A percentile compares a stretch with the other conserved stretches of the same genome.
Evolutionary conservation across 805 yeast species (phyloP).

Genomic region (Wickerhamiella sergipiensis): DNA sequence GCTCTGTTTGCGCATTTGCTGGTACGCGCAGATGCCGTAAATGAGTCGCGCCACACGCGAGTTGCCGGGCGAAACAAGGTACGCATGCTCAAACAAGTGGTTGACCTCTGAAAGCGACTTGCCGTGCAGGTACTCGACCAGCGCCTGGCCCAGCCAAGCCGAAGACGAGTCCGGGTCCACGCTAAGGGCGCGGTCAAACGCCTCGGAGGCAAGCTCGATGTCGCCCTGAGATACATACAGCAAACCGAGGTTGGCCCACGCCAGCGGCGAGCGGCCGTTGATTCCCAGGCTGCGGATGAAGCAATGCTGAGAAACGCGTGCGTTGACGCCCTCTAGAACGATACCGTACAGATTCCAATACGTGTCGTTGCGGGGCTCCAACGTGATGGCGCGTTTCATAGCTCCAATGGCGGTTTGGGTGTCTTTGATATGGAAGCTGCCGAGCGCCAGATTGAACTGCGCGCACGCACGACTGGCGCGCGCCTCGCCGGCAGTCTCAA

Average conservation of each 20-base stretch:
- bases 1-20: constrained; percentile 18
- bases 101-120: constrained; percentile 33
- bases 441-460: constrained; percentile 59
- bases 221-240: constrained; percentile 61
- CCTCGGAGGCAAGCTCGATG: constrained; percentile 53
- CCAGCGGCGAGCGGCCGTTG: constrained; percentile 48
- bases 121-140: constrained; percentile 28
- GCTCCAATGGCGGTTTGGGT: constrained; percentile 41
- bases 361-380: constrained; percentile 55
- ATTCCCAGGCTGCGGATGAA: constrained; percentile 68
- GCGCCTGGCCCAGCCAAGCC: constrained; percentile 82
- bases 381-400: constrained; percentile 53
- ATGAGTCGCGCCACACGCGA: constrained; percentile 56
- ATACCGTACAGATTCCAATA: constrained; percentile 80
- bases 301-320: constrained; percentile 81
- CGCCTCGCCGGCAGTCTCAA: constrained; percentile 3
- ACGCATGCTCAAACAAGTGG: constrained; percentile 61
- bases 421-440: constrained; percentile 22
- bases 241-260: constrained; percentile 76
- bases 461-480: constrained; percentile 27
- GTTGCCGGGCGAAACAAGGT: constrained; percentile 58
- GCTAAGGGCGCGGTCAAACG: constrained; percentile 63
- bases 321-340: constrained; percentile 48
- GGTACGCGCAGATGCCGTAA: constrained; percentile 48
- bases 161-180: constrained; percentile 60